Base-by-base conservation (phyloP, 2,329 filamentous ascomycete species). In the Aspergillus puulaauensis region DNA sequence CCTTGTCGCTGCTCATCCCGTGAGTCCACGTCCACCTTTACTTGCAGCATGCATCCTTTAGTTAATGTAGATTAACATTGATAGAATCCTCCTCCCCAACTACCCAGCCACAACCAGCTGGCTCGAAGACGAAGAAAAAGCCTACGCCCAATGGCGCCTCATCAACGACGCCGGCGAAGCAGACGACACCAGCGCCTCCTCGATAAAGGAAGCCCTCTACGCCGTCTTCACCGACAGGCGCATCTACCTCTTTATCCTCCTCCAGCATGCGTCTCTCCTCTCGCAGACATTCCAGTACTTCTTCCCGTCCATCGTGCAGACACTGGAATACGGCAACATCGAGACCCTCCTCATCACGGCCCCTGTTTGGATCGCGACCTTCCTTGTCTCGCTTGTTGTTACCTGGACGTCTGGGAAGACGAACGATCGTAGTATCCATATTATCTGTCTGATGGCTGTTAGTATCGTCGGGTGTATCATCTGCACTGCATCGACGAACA, bases 281-380 rank as follows among this genome's bases (percentile, higher is more conserved):
- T 74, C 77, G 0, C 82, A 85, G 64, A 83, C 81, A 1, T 86
- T 87, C 64, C 83, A 86, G 46, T 87, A 87, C 66, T 87, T 87
- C 73, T 88, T 88, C 71, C 86, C 86, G 0, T 83, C 80, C 0
- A 86, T 89, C 41, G 82, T 88, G 1, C 78, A 83, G 44, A 86
- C 83, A 0, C 77, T 89, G 0, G 83, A 84, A 0, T 88, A 84
- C 67, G 75, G 60, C 58, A 70, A 76, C 41, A 77, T 79, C 24
- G 68, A 80, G 35, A 79, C 80, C 0, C 61, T 82, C 12, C 66
- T 81, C 1, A 74, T 81, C 21, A 76, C 75, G 2, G 78, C 78
- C 0, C 79, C 80, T 0, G 82, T 83, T 0, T 87, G 83, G 84
- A 81, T 81, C 58, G 80, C 72, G 0, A 85, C 80, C 0, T 85